Evolutionary conservation across 371 early-diverging fungal genomes (phyloP), one percentile per base, ranked within the genome.

Genomic region (Rhizopus sp.): DNA sequence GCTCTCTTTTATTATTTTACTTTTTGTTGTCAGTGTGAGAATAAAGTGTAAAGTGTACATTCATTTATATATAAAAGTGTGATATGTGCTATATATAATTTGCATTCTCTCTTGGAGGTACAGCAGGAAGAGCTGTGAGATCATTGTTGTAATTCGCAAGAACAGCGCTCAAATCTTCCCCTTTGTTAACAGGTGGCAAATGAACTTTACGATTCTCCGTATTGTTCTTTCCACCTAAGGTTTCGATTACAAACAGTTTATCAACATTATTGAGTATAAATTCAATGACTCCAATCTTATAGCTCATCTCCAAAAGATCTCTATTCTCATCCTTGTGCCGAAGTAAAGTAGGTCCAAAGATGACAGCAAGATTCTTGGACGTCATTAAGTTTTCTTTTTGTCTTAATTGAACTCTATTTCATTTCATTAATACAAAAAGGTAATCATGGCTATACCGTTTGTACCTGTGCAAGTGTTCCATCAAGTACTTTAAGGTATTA

Each of bases 301-400:
- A 70, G 4, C 82, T 81, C 88, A 93, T 92, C 47, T 94, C 92
- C 30, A 84, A 67, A 52, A 95, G 74, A 58, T 95, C 95, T 15
- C 75, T 64, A 16, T 72, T 75, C 15, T 87, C 78, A 48, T 89
- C 80, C 12, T 73, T 74, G 56, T 87, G 81, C 3, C 89, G 83
- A 71, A 96, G 75, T n/a, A 96, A 70, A 6, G 92, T 94, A 0
- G 96, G 97, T 0, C 95, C 97, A 84, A 96, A 94, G 40, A 96
- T 93, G 0, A 95, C 94, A 5, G 93, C 91, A 31, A 96, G 61
- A 50, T 95, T 96, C 62, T 90, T 88, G 23, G 93, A 69, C 10
- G 85, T 86, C 97, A 96, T 96, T 50, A 90, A 65, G 69, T 95
- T 96, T n/a, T 81, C 77, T 44, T 69, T 62, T 16, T 75, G 75